Conservation (phyloP, 2,329 filamentous ascomycete species). For the Aspergillus fumigatiaffinis region DNA sequence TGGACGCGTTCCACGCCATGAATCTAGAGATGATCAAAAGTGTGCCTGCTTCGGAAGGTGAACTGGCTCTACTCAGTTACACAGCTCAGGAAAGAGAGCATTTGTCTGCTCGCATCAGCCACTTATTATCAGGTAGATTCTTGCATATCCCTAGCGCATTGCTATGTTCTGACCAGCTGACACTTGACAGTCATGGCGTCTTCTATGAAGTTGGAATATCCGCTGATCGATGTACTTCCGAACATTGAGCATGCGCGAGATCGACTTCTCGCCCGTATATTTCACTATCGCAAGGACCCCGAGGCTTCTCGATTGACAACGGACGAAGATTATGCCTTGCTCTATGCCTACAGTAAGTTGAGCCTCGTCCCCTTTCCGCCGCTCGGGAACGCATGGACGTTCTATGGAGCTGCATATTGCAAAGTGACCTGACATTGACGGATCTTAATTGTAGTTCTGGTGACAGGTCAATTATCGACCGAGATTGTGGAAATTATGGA, state of each 20-base stretch:
- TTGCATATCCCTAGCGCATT: slow-evolving; percentile 13
- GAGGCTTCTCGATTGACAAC: slow-evolving; percentile 43
- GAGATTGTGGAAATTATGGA: slow-evolving; percentile 53
- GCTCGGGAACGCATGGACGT: background rate
- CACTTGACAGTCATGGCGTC: slow-evolving; percentile 73
- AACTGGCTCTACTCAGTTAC: slow-evolving; percentile 73
- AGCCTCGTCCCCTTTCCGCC: background rate
- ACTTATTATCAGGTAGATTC: slow-evolving; percentile 61
- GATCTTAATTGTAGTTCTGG: slow-evolving; percentile 46
- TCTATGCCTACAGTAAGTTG: slow-evolving; percentile 79
- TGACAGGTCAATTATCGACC: slow-evolving; percentile 57
- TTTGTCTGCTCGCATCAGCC: slow-evolving; percentile 83
- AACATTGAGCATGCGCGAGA: slow-evolving; percentile 78
- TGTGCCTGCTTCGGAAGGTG: slow-evolving; percentile 68
- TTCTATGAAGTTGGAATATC: slow-evolving; percentile 91
- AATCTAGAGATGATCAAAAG: slow-evolving; percentile 86
- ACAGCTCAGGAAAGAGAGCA: slow-evolving; percentile 75
- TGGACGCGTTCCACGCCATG: slow-evolving; percentile 95
- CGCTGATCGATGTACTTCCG: slow-evolving; percentile 82
- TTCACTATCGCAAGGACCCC: slow-evolving; percentile 74
- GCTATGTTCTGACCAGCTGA: slow-evolving; percentile 5
- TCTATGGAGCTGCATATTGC: slow-evolving; percentile 2
- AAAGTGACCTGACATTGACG: slow-evolving; percentile 5
- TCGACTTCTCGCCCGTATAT: slow-evolving; percentile 78
- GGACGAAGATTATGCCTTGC: slow-evolving; percentile 73